Percentiles rank a stretch among this genome's conserved stretches.
phyloP scores from a whole-genome alignment of 176 grass and related monocot genomes.

The Lolium multiflorum region DNA sequence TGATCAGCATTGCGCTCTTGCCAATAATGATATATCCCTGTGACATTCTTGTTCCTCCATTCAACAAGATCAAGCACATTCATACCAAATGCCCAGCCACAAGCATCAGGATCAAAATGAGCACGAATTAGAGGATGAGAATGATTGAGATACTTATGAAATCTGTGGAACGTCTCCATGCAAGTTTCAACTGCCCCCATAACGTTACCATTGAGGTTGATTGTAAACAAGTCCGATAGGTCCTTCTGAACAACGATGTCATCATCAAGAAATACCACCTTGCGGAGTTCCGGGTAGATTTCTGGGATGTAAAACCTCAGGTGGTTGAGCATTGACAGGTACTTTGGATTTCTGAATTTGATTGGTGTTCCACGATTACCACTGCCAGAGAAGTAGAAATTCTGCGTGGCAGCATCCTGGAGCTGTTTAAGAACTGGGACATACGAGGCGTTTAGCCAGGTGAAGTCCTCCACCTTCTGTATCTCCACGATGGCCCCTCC shows the following conservation, averaged over 20 bases:
- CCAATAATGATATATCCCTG: constrained; percentile 99
- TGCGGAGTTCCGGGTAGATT: constrained; percentile 88
- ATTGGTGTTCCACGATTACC: constrained; percentile 74
- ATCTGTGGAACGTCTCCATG: constrained; percentile 99
- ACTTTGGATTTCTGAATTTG: constrained; percentile 99
- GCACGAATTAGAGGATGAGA: constrained; percentile 92
- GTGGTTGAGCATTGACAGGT: constrained; percentile 98
- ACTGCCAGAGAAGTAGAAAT: constrained; percentile 91
- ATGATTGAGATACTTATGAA: constrained; percentile 98
- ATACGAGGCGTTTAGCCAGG: constrained; percentile 93
- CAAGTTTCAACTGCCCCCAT: constrained; percentile 99
- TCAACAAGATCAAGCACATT: constrained; percentile 91
- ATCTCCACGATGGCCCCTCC: constrained; percentile 86
- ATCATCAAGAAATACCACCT: constrained; percentile 98
- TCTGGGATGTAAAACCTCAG: constrained; percentile 96
- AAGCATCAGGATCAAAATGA: constrained; percentile 99
- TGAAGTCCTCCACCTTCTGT: constrained; percentile 90
- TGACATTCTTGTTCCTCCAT: constrained; percentile 96
- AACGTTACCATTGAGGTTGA: constrained; percentile 93
- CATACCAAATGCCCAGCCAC: constrained; percentile 99
- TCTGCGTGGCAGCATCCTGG: constrained; percentile 90
- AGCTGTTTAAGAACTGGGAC: constrained; percentile 96
- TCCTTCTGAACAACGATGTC: constrained; percentile 93
- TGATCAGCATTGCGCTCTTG: constrained; percentile 94
- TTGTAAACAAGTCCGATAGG: constrained; percentile 72